Evolutionary conservation across 768 basidiomycete species (phyloP), one percentile per base, ranked within the genome.

Genomic region (Tricholoma flavovirens): DNA sequence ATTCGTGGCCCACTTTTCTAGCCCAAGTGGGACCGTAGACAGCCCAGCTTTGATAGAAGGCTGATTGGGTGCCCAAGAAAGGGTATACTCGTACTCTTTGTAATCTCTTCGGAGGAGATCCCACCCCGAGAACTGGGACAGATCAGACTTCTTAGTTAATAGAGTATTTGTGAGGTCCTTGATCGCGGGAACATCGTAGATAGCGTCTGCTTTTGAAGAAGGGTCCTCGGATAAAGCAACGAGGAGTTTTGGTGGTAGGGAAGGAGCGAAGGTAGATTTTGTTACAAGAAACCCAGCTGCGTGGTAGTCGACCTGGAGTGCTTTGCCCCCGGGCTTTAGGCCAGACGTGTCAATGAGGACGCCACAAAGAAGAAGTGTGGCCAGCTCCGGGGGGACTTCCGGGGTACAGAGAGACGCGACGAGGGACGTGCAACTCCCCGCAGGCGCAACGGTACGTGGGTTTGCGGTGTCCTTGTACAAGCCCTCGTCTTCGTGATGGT

Each of bases 31-130:
- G 15, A 98, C 88, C 3, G 92, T 89, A 1, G 91, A 82, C 11
- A 99, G 72, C 5, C 96, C 94, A 1, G 84, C 84, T 55, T 78
- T 80, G 38, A 91, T 73, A 7, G 72, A 65, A 26, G 69, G 63
- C 7, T 64, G 56, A 15, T 66, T 67, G 0, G 68, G 57, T 4
- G 71, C 66, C 73, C 77, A 79, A 1, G 75, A 65, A 2, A 85
- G 78, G 0, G 73, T 69, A 56, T 83, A 69, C 1, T 69, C 66
- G 65, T 93, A 96, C 60, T 96, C 86, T 68, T 99, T 98, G 77
- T 94, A 99, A 71, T 99, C 97, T n/a, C 97, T 76, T 11, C 93
- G 79, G 4, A 99, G 79, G 17, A 98, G 81, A 64, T 98, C 93
- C 55, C 81, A 77, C 0, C 83, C 82, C 7, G 73, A 74, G 15